Conservation (phyloP, 148 eudicot genomes). For the Camellia lanceoleosa region DNA sequence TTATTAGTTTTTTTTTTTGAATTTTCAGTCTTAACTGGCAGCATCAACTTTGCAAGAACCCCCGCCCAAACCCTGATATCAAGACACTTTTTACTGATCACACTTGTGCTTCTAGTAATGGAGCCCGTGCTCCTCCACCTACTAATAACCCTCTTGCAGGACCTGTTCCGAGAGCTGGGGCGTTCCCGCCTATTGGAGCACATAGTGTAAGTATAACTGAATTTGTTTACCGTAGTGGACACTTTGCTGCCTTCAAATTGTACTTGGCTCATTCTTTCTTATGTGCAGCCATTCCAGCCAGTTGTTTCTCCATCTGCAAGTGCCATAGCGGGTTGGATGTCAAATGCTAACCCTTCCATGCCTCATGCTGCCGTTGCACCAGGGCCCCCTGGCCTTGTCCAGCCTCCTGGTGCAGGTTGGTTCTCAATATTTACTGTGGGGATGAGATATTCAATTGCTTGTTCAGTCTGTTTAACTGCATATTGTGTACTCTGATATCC, state of each 20-base stretch:
- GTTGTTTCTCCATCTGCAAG: constrained; percentile 54
- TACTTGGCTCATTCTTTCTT: neutral
- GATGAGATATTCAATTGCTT: neutral
- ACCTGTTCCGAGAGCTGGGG: constrained; percentile 54
- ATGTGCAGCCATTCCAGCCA: constrained; percentile 56
- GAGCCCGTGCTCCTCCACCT: constrained; percentile 45
- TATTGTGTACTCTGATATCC: constrained; percentile 1
- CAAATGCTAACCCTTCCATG: constrained; percentile 47
- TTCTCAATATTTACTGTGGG: neutral
- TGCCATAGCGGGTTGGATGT: constrained; percentile 63
- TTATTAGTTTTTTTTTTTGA: neutral
- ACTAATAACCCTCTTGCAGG: constrained; percentile 41
- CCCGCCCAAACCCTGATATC: constrained; percentile 60
- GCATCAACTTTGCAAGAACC: constrained; percentile 68
- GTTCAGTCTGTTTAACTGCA: neutral
- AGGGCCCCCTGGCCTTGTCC: constrained; percentile 52
- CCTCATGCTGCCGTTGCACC: constrained; percentile 52
- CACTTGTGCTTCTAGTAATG: constrained; percentile 50
- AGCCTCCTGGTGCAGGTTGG: constrained; percentile 48
- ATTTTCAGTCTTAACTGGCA: constrained; percentile 62
- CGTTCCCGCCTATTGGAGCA: constrained; percentile 49
- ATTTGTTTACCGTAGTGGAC: neutral
- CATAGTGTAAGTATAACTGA: constrained; percentile 39
- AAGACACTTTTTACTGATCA: constrained; percentile 62
- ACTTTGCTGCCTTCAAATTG: neutral